phyloP scores from a whole-genome alignment of 2,329 filamentous ascomycete species.

The Pseudopyricularia javanii region DNA sequence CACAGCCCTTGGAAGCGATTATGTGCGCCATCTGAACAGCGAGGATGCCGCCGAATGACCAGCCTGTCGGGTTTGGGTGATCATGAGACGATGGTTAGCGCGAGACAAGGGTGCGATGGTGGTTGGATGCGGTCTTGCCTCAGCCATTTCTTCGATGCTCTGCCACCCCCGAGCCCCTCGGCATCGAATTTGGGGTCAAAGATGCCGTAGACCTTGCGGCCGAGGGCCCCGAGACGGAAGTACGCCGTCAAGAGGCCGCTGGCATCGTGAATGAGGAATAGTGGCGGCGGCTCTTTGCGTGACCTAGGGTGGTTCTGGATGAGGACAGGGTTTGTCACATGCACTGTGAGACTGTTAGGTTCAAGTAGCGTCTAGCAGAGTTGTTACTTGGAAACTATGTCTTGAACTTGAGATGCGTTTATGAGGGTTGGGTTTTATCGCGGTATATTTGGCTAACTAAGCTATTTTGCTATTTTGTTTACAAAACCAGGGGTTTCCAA shows the following conservation, averaged over 20 bases:
- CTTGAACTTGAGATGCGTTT: too few species aligned
- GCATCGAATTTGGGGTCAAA: not conserved
- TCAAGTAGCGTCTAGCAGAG: not conserved
- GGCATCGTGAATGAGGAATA: not conserved
- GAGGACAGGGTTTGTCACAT: not conserved
- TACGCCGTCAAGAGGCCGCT: not conserved
- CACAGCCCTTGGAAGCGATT: not conserved
- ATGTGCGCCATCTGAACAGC: not conserved
- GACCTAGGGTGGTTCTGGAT: not conserved
- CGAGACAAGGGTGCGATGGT: too few species aligned
- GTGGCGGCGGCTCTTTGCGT: not conserved
- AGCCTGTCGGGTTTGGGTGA: not conserved
- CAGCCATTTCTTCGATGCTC: not conserved
- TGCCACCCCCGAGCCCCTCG: not conserved
- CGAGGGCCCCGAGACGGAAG: not conserved
- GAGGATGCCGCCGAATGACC: not conserved
- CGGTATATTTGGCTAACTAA: too few species aligned
- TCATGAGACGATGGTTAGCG: too few species aligned
- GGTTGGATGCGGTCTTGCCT: not conserved
- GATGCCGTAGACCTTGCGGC: not conserved
- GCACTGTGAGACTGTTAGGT: too few species aligned
- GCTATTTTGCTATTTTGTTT: too few species aligned
- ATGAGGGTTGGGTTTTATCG: too few species aligned
- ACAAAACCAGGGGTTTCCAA: too few species aligned
- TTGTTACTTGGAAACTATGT: too few species aligned